These are phyloP conservation scores for Orbilia quercus DNA, from an alignment of 2,329 filamentous ascomycete genomes.

Conservation along the genomic window DNA sequence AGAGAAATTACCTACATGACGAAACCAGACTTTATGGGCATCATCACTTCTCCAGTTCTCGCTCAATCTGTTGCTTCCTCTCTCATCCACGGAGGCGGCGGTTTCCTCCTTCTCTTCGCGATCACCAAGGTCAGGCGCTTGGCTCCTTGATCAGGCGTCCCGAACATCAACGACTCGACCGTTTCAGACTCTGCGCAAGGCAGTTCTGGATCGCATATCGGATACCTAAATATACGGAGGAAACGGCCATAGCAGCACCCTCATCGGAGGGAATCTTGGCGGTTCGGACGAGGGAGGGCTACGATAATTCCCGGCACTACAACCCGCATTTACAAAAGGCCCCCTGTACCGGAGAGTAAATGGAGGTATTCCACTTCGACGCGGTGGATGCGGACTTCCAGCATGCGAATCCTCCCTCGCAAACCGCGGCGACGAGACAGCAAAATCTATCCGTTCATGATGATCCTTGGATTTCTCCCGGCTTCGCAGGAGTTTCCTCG, in stretches of 20 bases:
- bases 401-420: conserved; percentile 27
- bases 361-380: conserved; percentile 54
- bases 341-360: not conserved
- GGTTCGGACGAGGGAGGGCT: conserved; percentile 15
- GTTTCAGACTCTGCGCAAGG: conserved; percentile 11
- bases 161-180: conserved; percentile 15
- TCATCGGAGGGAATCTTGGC: conserved; percentile 30
- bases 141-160: conserved; percentile 47
- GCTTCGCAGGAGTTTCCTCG: conserved; percentile 45
- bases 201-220: conserved; percentile 23
- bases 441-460: conserved; percentile 28
- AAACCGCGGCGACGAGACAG: conserved; percentile 20
- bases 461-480: conserved; percentile 50
- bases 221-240: conserved; percentile 26
- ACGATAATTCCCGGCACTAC: not conserved
- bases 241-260: conserved; percentile 21
- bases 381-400: conserved; percentile 52
- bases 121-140: conserved; percentile 51
- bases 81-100: conserved; percentile 46
- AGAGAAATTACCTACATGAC: conserved; percentile 40
- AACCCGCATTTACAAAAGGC: not conserved
- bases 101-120: conserved; percentile 53
- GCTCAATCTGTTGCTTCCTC: conserved; percentile 47
- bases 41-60: conserved; percentile 45
- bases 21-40: conserved; percentile 56